Evolutionary conservation across 495 filamentous ascomycete genomes (phyloP).

Genomic region (Gamarada debralockiae): DNA sequence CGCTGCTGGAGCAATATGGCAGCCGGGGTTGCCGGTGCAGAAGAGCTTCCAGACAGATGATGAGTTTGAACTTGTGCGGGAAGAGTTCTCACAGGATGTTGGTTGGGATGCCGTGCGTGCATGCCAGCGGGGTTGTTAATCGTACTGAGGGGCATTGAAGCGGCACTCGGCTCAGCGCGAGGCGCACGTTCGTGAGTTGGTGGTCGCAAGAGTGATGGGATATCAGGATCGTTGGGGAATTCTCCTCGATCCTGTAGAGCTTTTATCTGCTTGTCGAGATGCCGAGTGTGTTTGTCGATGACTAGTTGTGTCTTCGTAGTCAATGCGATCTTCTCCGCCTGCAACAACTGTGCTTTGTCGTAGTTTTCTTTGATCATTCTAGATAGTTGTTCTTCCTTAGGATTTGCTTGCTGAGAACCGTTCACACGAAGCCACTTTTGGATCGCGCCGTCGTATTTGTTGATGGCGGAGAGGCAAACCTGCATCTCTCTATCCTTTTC

Average conservation of each 20-base stretch:
- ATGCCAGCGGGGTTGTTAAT: slow-evolving; percentile 34
- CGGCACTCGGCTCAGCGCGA: slow-evolving; percentile 43
- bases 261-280: slow-evolving; percentile 83
- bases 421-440: slow-evolving; percentile 88
- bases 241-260: slow-evolving; percentile 75
- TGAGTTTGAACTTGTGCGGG: slow-evolving; percentile 32
- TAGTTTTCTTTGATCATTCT: slow-evolving; percentile 69
- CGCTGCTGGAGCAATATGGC: slow-evolving; percentile 57
- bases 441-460: slow-evolving; percentile 71
- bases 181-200: slow-evolving; percentile 28
- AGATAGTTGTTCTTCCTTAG: slow-evolving; percentile 75
- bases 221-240: slow-evolving; percentile 69
- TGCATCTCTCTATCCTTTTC: slow-evolving; percentile 81
- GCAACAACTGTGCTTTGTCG: slow-evolving; percentile 64
- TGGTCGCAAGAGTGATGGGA: slow-evolving; percentile 75
- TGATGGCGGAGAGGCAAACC: slow-evolving; percentile 69
- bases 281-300: slow-evolving; percentile 85
- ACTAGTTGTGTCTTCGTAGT: slow-evolving; percentile 72
- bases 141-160: slow-evolving; percentile 41
- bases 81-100: slow-evolving; percentile 38
- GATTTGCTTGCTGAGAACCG: slow-evolving; percentile 75
- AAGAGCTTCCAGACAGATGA: slow-evolving; percentile 12
- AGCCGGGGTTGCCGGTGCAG: slow-evolving; percentile 63
- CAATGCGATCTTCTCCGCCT: slow-evolving; percentile 83
- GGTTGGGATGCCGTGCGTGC: slow-evolving; percentile 36